Base-by-base conservation (phyloP, 176 grass and related monocot genomes). In the Lolium multiflorum region DNA sequence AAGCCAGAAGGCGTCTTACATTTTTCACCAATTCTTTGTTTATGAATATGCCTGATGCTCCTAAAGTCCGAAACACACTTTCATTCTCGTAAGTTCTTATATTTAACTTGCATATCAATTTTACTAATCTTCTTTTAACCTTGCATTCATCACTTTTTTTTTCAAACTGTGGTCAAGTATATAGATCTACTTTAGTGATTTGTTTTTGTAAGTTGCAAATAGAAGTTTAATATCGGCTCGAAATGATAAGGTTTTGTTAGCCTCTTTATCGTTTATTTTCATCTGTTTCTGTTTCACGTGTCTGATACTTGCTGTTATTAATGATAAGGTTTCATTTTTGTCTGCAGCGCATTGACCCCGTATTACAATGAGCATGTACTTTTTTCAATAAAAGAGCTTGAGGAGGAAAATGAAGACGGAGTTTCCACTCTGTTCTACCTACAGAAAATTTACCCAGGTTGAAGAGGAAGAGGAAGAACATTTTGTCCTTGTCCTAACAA, bases 31-130 rank as follows among this genome's bases (percentile, higher is more conserved):
- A 98, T 85, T 98, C 95, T 58, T 88, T 98, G 81, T 98, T 98
- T 93, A 98, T 98, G 95, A 89, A 95, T 84, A 98, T 98, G 95
- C 95, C 95, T 89, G 85, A 92, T 91, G 93, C 93, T 80, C 96
- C 96, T 79, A 95, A 98, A 95, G 96, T 95, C 31, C 93, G 88
- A 88, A 90, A 87, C 74, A 98, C 95, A 92, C 84, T 98, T 87
- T 92, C 96, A 38, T 98, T 98, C 85, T 95, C 96, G 96, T 98
- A 92, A 94, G 93, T 90, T 56, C 65, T 74, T 89, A 22, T 66
- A 83, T 71, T 75, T 63, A 70, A 72, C 31, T 62, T 16, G 20
- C 24, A 71, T 50, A 62, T 74, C 24, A 86, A 6, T 77, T 93
- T 72, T 84, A 89, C 78, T 88, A 82, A 83, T 68, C 44, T 72